Conservation (phyloP, 2,329 filamentous ascomycete species). For the Aspergillus sp. region DNA sequence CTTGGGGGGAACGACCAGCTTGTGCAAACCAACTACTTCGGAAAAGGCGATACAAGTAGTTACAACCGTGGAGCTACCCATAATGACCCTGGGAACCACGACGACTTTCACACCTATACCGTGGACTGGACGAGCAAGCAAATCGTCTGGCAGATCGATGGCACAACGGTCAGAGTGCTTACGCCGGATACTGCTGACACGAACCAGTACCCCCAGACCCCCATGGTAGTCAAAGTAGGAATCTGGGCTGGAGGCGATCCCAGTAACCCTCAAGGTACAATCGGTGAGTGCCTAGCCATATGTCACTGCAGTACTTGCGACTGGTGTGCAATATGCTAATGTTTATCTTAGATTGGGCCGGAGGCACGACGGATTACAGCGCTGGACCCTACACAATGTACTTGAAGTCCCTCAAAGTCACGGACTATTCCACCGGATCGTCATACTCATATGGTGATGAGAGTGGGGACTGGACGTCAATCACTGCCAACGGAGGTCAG, state of each 20-base stretch:
- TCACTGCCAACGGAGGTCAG: conserved; percentile 74
- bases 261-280: conserved; percentile 75
- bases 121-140: conserved; percentile 87
- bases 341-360: conserved; percentile 67
- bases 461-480: conserved; percentile 78
- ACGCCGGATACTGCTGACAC: conserved; percentile 67
- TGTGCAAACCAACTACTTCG: conserved; percentile 97
- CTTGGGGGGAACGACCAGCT: conserved; percentile 73
- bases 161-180: conserved; percentile 73
- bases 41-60: conserved; percentile 80
- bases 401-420: conserved; percentile 72
- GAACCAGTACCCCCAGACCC: conserved; percentile 85
- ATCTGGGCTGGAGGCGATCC: conserved; percentile 90
- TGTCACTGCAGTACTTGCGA: not conserved
- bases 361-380: conserved; percentile 80
- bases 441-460: conserved; percentile 80
- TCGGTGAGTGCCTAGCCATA: conserved; percentile 49
- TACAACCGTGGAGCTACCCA: conserved; percentile 89
- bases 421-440: conserved; percentile 90
- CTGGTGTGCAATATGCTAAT: conserved; percentile 14
- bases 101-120: conserved; percentile 78
- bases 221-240: conserved; percentile 92
- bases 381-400: conserved; percentile 84
- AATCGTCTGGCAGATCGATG: conserved; percentile 84
- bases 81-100: conserved; percentile 67